Percentiles rank a stretch among this genome's conserved stretches.
These are phyloP conservation scores for Populus davidiana DNA, from an alignment of 345 rosid genomes.

Conservation along the genomic window DNA sequence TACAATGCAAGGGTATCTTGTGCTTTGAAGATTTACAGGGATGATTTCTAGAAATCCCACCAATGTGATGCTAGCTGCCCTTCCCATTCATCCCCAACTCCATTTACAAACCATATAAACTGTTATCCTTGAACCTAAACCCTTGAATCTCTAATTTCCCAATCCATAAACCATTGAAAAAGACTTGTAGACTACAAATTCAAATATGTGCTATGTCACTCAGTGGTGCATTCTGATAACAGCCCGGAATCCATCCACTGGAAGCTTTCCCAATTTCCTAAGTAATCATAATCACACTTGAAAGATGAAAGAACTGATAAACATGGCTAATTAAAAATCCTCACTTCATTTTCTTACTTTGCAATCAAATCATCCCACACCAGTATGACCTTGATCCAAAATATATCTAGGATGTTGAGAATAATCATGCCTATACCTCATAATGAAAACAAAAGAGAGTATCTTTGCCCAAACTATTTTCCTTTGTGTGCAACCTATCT, in stretches of 20 bases:
- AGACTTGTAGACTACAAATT: no score
- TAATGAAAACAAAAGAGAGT: background rate
- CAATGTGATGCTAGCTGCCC: no score
- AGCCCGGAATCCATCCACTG: background rate
- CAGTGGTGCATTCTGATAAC: background rate
- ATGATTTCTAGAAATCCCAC: no score
- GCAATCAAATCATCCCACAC: background rate
- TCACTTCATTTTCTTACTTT: background rate
- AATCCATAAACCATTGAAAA: no score
- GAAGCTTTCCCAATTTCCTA: background rate
- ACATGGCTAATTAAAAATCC: background rate
- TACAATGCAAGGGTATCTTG: background rate
- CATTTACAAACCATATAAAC: no score
- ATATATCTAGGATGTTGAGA: background rate
- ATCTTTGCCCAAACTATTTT: background rate
- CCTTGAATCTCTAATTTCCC: no score
- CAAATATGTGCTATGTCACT: no score
- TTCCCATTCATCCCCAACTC: no score
- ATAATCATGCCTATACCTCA: background rate
- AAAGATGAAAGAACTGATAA: background rate
- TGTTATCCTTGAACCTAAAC: no score
- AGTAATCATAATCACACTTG: background rate
- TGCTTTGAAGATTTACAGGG: no score
- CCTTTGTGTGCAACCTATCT: background rate
- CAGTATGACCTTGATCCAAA: background rate